Conservation (phyloP, 2,329 filamentous ascomycete genomes). For the Biscogniauxia sp. region DNA sequence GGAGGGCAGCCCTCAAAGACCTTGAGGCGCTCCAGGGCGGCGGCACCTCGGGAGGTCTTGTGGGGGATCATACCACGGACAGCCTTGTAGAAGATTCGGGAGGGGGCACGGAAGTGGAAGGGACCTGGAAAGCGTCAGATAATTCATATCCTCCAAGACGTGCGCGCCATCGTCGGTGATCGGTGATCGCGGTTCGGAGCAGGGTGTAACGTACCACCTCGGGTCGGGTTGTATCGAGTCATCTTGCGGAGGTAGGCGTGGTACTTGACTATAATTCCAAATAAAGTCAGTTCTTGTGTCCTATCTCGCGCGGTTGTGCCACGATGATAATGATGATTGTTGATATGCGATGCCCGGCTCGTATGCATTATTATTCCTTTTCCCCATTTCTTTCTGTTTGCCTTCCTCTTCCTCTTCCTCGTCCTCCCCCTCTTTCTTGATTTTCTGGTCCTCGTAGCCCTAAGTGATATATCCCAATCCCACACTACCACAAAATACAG, state of each 20-base stretch:
- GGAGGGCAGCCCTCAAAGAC: conserved; percentile 99
- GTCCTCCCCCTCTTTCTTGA: neutral
- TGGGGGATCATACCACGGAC: conserved; percentile 99
- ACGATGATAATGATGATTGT: neutral
- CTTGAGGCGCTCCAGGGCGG: conserved; percentile 97
- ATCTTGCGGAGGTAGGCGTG: conserved; percentile 99
- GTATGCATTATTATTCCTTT: no score
- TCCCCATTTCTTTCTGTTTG: no score
- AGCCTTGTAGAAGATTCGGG: conserved; percentile 99
- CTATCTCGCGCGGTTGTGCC: neutral
- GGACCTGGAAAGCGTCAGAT: conserved; percentile 62
- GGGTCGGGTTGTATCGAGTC: conserved; percentile 99
- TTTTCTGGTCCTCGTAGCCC: neutral
- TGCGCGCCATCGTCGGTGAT: conserved; percentile 12
- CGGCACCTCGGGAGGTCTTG: conserved; percentile 98
- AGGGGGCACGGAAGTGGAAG: conserved; percentile 99
- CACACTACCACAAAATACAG: neutral
- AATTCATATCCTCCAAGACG: neutral
- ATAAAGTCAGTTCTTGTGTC: conserved; percentile 42
- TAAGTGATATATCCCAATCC: neutral
- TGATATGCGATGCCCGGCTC: no score
- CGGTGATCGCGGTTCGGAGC: conserved; percentile 18
- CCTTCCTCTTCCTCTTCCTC: no score
- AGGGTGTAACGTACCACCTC: conserved; percentile 71
- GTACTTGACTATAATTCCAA: conserved; percentile 86